Conservation (phyloP, 805 yeast species). For the Candida orba region DNA sequence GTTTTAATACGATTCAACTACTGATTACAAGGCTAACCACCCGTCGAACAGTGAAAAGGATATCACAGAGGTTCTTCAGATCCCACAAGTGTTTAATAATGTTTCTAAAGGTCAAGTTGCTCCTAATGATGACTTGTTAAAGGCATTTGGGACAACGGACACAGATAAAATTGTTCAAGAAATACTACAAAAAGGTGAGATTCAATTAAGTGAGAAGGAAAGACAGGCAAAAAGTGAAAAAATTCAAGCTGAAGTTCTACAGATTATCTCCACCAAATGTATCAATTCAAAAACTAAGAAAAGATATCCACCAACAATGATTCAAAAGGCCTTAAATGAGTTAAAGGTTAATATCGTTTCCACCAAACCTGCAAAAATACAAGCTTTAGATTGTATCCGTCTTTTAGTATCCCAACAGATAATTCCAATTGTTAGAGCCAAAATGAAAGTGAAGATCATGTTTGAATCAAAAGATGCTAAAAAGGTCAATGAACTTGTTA, state of each 20-base stretch:
- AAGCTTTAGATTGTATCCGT: constrained; percentile 88
- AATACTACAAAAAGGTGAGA: constrained; percentile 85
- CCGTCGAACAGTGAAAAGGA: constrained; percentile 56
- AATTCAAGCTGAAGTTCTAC: constrained; percentile 74
- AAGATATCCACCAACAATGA: constrained; percentile 91
- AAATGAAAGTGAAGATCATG: constrained; percentile 76
- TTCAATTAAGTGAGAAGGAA: constrained; percentile 91
- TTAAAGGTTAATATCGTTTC: constrained; percentile 74
- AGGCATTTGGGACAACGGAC: constrained; percentile 71
- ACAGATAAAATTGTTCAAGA: constrained; percentile 69
- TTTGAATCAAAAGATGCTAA: constrained; percentile 48
- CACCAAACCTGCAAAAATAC: constrained; percentile 71
- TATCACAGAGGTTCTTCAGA: constrained; percentile 90
- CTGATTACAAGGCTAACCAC: constrained; percentile 9
- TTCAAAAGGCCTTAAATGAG: constrained; percentile 75
- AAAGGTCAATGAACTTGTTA: constrained; percentile 34
- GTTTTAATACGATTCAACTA: constrained; percentile 7
- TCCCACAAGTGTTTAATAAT: constrained; percentile 88
- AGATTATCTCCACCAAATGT: constrained; percentile 81
- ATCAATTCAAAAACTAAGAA: constrained; percentile 85
- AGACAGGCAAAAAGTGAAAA: constrained; percentile 68
- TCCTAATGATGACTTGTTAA: constrained; percentile 69
- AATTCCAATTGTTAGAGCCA: constrained; percentile 90
- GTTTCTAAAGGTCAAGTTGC: constrained; percentile 95
- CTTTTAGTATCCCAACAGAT: constrained; percentile 69